Conservation (phyloP, 2,329 filamentous ascomycete species). For the Karstenula rhodostoma region DNA sequence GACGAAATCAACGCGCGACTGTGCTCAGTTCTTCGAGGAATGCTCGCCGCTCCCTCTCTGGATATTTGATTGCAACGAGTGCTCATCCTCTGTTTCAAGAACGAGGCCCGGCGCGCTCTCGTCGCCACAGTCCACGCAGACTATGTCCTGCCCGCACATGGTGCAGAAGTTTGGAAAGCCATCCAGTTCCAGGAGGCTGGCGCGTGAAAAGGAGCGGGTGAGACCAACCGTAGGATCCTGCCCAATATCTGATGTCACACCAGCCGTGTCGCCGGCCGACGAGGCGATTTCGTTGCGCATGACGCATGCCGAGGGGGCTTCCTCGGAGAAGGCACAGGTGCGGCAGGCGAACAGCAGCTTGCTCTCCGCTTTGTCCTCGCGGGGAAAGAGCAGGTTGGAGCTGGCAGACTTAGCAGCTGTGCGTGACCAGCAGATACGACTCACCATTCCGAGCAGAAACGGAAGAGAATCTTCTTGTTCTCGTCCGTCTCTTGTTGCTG, state of each 20-base stretch:
- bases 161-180: constrained; percentile 61
- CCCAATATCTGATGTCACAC: constrained; percentile 95
- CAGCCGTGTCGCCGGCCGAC: constrained; percentile 91
- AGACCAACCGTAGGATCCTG: constrained; percentile 97
- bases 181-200: constrained; percentile 31
- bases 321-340: constrained; percentile 90
- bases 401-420: constrained; percentile 50
- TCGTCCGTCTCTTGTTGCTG: constrained; percentile 51
- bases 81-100: constrained; percentile 54
- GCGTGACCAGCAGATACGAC: constrained; percentile 23
- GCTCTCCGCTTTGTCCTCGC: constrained; percentile 86
- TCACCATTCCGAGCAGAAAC: constrained; percentile 96
- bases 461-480: constrained; percentile 79
- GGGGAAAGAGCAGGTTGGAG: constrained; percentile 97
- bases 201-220: constrained; percentile 42
- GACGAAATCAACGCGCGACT: constrained; percentile 36
- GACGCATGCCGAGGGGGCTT: constrained; percentile 86
- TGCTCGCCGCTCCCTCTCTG: constrained; percentile 40
- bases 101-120: constrained; percentile 54
- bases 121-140: constrained; percentile 62
- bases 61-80: constrained; percentile 31
- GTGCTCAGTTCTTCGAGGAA: constrained; percentile 42
- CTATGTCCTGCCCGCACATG: constrained; percentile 65
- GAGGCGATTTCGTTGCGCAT: constrained; percentile 95
- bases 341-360: constrained; percentile 94